These are phyloP conservation scores for Lasiosphaeris hirsuta DNA, from an alignment of 495 filamentous ascomycete genomes.

Conservation along the genomic window DNA sequence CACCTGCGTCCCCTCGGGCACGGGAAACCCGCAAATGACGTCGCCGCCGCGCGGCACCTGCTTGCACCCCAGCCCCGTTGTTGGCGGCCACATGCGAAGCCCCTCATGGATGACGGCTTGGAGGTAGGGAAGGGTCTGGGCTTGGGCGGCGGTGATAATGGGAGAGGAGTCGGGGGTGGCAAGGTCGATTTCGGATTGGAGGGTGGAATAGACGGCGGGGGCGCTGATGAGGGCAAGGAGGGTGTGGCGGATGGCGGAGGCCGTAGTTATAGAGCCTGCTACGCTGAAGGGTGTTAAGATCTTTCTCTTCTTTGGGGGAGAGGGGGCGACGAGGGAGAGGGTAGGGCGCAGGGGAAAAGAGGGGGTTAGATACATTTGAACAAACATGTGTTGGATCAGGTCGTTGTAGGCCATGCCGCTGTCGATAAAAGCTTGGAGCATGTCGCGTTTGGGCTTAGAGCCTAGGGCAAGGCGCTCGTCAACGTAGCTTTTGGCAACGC, in stretches of 20 bases:
- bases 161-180: slow-evolving; percentile 26
- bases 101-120: slow-evolving; percentile 46
- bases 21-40: slow-evolving; percentile 27
- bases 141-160: slow-evolving; percentile 34
- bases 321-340: too few species aligned
- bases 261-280: slow-evolving; percentile 64
- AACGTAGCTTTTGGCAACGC: slow-evolving; percentile 16
- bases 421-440: slow-evolving; percentile 42
- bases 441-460: slow-evolving; percentile 19
- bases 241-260: slow-evolving; percentile 55
- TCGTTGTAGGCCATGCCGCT: slow-evolving; percentile 34
- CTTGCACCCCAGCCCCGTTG: slow-evolving; percentile 39
- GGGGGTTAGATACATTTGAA: slow-evolving; percentile 20
- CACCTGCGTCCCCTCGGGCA: slow-evolving; percentile 46
- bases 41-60: neutral
- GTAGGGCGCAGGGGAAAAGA: slow-evolving; percentile 32
- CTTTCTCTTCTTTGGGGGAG: too few species aligned
- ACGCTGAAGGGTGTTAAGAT: slow-evolving; percentile 29
- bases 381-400: slow-evolving; percentile 21
- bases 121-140: slow-evolving; percentile 44
- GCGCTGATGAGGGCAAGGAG: slow-evolving; percentile 51
- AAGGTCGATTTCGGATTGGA: slow-evolving; percentile 56
- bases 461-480: neutral
- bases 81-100: slow-evolving; percentile 44
- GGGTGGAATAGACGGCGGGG: slow-evolving; percentile 42